phyloP scores from a whole-genome alignment of 2,329 filamentous ascomycete species.

The Talaromyces verruculosus region DNA sequence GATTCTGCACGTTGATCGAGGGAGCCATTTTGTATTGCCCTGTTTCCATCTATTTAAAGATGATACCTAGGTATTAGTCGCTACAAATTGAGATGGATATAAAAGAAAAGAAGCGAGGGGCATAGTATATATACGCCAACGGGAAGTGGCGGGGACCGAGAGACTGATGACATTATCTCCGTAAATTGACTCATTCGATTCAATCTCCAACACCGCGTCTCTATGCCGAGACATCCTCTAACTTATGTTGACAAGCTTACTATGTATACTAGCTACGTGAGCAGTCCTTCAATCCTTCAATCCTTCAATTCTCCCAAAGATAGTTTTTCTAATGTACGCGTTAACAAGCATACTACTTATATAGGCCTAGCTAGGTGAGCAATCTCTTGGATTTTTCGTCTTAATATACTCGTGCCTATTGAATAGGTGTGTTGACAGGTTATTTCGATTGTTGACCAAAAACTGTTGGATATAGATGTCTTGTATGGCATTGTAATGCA shows the following conservation, averaged over 20 bases:
- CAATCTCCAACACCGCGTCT: neutral
- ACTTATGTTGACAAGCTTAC: no score
- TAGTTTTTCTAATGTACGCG: neutral
- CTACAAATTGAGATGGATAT: neutral
- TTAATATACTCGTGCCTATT: neutral
- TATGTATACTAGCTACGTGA: neutral
- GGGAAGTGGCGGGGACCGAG: conserved; percentile 9
- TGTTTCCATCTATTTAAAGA: neutral
- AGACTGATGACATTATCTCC: conserved; percentile 17
- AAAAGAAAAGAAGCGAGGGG: neutral
- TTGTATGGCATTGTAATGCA: neutral
- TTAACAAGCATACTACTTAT: neutral
- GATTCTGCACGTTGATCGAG: conserved; percentile 69
- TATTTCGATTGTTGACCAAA: neutral
- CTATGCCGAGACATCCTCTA: neutral
- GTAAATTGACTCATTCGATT: neutral
- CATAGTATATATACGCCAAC: neutral
- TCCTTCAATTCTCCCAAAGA: neutral
- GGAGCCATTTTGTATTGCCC: conserved; percentile 39
- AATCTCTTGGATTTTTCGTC: neutral
- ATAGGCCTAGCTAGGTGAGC: neutral
- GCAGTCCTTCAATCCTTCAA: neutral
- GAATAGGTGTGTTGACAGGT: neutral
- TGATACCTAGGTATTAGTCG: neutral
- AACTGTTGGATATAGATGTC: neutral